Evolutionary conservation across 805 yeast species (phyloP), one percentile per base, ranked within the genome.

Genomic region (Priceomyces castillae): DNA sequence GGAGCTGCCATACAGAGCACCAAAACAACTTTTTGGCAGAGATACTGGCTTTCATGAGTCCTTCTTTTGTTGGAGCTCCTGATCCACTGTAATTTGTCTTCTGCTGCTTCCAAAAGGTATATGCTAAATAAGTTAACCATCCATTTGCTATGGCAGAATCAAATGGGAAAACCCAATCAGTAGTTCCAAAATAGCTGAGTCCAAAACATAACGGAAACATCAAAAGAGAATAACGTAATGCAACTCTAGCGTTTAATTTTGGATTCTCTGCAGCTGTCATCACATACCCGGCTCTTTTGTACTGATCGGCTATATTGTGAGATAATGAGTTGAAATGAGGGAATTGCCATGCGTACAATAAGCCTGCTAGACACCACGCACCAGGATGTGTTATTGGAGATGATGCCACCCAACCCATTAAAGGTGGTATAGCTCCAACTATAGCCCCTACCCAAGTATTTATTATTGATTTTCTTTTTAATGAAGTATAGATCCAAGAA

Each of bases 361-460:
- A 67, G 0, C 85, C 88, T 1, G 97, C 97, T 18, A 94, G 69
- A 58, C 90, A 81, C 98, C 98, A 92, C 3, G 95, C 95, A 6
- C 94, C 97, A 0, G 98, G 97, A 49, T 89, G 87, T 2, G 76
- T 52, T 30, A 90, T 65, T 0, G 90, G 78, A 3, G 88, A 80
- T 10, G 96, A 86, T 1, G 75, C 74, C 2, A 96, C 97, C 99
- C 99, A 94, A 2, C 99, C 99, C 99, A 94, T 94, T 40, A 94
- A 74, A 16, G 99, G 99, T 0, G 99, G 99, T 37, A 94, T 86
- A 0, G 97, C 99, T 3, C 99, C 99, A 3, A 94, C 99, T n/a
- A 94, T 62, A 0, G 99, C 99, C 15, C 99, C 99, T 2, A 94
- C 94, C 99, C 99, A 94, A 0, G 99, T 94, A 63, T 94, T 94